These are phyloP conservation scores for Cladorrhinum samala DNA, from an alignment of 495 filamentous ascomycete species.

Conservation along the genomic window DNA sequence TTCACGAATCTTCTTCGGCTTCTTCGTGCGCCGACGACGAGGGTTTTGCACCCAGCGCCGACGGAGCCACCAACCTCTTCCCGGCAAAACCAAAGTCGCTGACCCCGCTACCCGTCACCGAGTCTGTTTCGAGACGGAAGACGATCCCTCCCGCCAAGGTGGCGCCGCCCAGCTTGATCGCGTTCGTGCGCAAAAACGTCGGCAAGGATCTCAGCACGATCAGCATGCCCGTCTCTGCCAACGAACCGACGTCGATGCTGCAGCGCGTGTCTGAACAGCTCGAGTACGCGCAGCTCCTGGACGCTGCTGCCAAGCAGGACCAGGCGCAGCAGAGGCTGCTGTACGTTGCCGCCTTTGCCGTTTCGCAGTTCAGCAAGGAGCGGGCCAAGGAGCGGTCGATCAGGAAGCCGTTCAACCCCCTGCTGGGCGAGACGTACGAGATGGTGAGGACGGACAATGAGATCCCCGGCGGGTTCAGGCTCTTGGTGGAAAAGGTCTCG, in stretches of 20 bases:
- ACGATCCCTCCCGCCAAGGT: constrained; percentile 67
- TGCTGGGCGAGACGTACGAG: constrained; percentile 94
- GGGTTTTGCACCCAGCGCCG: constrained; percentile 28
- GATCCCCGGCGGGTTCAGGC: constrained; percentile 67
- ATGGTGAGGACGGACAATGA: constrained; percentile 76
- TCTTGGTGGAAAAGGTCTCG: constrained; percentile 86
- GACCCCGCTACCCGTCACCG: constrained; percentile 65
- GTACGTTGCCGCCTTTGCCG: constrained; percentile 82
- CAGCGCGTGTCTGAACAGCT: constrained; percentile 84
- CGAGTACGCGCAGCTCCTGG: constrained; percentile 82
- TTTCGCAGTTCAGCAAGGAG: constrained; percentile 71
- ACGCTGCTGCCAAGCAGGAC: constrained; percentile 57
- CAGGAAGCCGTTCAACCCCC: constrained; percentile 96
- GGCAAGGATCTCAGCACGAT: constrained; percentile 95
- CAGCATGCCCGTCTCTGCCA: constrained; percentile 93
- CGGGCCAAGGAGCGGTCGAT: constrained; percentile 85
- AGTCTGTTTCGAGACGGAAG: constrained; percentile 57
- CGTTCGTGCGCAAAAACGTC: constrained; percentile 93
- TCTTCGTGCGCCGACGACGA: constrained; percentile 53
- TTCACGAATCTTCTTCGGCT: constrained; percentile 54
- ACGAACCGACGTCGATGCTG: constrained; percentile 83
- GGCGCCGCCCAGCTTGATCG: constrained; percentile 80
- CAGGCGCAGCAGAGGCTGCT: constrained; percentile 64
- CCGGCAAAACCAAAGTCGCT: constrained; percentile 69
- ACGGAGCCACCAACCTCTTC: constrained; percentile 52